Conservation (phyloP, 2,329 filamentous ascomycete species). For the Neopestalotiopsis sp. region DNA sequence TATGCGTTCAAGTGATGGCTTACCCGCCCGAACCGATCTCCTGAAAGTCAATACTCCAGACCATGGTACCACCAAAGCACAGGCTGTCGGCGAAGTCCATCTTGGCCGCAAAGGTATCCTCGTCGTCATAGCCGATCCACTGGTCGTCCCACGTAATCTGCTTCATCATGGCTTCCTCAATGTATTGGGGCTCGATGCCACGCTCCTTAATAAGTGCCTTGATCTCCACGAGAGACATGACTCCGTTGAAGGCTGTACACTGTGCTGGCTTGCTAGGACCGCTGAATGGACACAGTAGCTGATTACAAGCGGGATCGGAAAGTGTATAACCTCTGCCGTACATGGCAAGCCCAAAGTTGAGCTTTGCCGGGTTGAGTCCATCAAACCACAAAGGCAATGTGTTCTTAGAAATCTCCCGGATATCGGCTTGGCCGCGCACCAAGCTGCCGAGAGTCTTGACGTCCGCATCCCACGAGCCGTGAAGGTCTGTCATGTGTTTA, state of each 20-base stretch:
- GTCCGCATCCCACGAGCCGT: constrained; percentile 46
- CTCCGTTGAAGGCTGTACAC: constrained; percentile 35
- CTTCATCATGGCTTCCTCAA: constrained; percentile 32
- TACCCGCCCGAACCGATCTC: constrained; percentile 8
- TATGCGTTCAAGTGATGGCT: neutral
- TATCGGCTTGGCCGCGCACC: constrained; percentile 45
- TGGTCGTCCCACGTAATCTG: constrained; percentile 32
- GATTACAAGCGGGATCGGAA: constrained; percentile 30
- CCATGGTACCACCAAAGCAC: constrained; percentile 40
- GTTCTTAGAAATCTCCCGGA: constrained; percentile 45
- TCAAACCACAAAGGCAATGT: constrained; percentile 46
- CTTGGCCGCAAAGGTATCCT: constrained; percentile 33
- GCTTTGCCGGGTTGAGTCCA: constrained; percentile 42
- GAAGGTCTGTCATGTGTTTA: constrained; percentile 32
- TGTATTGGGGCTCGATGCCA: constrained; percentile 23
- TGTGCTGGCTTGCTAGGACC: constrained; percentile 31
- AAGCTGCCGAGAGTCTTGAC: constrained; percentile 34
- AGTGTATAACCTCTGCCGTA: constrained; percentile 53
- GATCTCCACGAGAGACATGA: constrained; percentile 38
- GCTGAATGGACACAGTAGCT: constrained; percentile 27
- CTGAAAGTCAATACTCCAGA: constrained; percentile 35
- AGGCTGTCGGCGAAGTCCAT: constrained; percentile 28
- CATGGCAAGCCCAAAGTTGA: constrained; percentile 51
- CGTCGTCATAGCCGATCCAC: constrained; percentile 32
- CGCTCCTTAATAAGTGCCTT: constrained; percentile 30